Base-by-base conservation (phyloP, 306 rosid genomes). In the Trichosanthes cucumerina region DNA sequence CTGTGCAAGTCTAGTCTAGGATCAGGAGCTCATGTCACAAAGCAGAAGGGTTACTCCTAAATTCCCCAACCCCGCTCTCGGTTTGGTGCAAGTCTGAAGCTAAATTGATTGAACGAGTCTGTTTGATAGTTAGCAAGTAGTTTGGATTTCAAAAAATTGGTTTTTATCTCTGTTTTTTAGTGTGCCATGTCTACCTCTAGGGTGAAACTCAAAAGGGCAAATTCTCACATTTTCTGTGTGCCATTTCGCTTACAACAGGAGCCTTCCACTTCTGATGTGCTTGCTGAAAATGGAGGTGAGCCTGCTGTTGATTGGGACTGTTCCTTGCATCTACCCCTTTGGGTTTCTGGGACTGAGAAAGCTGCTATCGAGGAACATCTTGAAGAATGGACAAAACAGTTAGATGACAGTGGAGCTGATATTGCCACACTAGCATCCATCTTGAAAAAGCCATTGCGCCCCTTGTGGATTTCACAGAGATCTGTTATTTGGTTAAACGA, bases 401-500 rank as follows among this genome's bases (percentile, higher is more conserved):
- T 91, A 16, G 88, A 84, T 68, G 88, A 83, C 19, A 88, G 92
- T 24, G 96, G 96, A 70, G 96, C 96, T 69, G 98, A 91, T 82
- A 81, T 95, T 81, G 82, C 93, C 58, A 82, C 97, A 47, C 88
- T 92, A 56, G 86, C 90, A 31, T 77, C 83, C 5, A 84, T 80
- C 86, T 75, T 92, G 87, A 92, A 83, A 86, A 95, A 92, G 68
- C 96, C 97, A 4, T 74, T 95, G 16, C 96, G 97, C 77, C 97
- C 97, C 78, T 85, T 95, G 39, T 92, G 98, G 98, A 89, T 95
- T 85, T 95, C 98, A 0, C 98, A 91, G 71, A 92, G 81, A 82
- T 83, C 91, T 49, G 92, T 94, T 16, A 92, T 95, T 66, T 95
- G 98, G 97, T 83, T 95, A 78, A 95, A 92, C 72, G 95, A 95